These are phyloP conservation scores for Trichoderma brevicompactum DNA, from an alignment of 2,329 filamentous ascomycete genomes.

Conservation along the genomic window DNA sequence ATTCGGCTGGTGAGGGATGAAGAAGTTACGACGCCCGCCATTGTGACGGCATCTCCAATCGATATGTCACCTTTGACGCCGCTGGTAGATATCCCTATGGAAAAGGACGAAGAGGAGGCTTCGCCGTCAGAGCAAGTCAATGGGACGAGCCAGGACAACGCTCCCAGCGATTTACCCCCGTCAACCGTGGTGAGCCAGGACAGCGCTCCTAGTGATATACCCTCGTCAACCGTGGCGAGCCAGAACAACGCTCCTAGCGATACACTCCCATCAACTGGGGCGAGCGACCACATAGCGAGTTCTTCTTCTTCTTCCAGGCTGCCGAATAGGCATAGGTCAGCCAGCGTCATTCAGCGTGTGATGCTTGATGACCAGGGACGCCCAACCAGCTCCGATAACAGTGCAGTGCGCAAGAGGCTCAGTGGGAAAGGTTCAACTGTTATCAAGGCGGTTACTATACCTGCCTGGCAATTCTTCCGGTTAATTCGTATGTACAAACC, in stretches of 20 bases:
- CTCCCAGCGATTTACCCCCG: neutral
- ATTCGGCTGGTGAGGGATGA: constrained; percentile 44
- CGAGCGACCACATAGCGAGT: neutral
- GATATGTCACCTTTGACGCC: constrained; percentile 36
- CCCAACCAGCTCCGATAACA: constrained; percentile 48
- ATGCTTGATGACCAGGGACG: constrained; percentile 57
- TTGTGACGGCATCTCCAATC: constrained; percentile 42
- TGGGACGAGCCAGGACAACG: constrained; percentile 3
- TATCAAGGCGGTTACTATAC: constrained; percentile 86
- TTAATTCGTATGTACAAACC: constrained; percentile 71
- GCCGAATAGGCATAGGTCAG: constrained; percentile 52
- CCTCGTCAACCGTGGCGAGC: neutral
- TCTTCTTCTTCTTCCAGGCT: constrained; percentile 26
- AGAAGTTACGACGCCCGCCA: constrained; percentile 40
- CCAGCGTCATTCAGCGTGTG: constrained; percentile 65
- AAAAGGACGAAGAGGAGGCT: constrained; percentile 6
- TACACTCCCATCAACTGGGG: neutral
- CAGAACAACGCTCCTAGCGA: neutral
- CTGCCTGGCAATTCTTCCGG: constrained; percentile 96
- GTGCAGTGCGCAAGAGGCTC: constrained; percentile 49
- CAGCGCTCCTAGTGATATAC: neutral
- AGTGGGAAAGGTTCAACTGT: constrained; percentile 54
- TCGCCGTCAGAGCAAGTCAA: constrained; percentile 11
- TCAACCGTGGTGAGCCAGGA: neutral
- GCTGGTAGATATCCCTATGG: neutral